These are phyloP conservation scores for Diaporthe citrichinensis DNA, from an alignment of 2,329 filamentous ascomycete genomes.

Conservation along the genomic window DNA sequence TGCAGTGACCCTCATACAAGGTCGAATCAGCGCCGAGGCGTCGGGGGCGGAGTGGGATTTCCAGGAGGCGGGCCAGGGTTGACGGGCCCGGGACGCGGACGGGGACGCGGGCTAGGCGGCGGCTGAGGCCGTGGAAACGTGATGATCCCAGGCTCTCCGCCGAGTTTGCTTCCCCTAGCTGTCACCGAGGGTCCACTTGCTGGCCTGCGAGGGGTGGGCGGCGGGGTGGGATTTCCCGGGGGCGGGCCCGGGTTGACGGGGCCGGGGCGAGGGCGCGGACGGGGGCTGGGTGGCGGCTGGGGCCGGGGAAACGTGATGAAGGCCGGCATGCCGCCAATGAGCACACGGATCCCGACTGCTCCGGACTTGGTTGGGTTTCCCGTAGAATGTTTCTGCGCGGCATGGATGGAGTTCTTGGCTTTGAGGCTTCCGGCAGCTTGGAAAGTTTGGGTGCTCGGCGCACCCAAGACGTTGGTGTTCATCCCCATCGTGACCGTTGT, in stretches of 20 bases:
- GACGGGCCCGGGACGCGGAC: slow-evolving; percentile 37
- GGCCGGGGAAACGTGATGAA: slow-evolving; percentile 31
- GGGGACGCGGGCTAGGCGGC: slow-evolving; percentile 35
- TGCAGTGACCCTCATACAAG: too few species aligned
- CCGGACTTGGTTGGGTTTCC: background rate
- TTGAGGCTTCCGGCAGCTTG: background rate
- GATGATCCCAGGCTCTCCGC: background rate
- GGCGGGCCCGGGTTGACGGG: slow-evolving; percentile 31
- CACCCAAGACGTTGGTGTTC: slow-evolving; percentile 1
- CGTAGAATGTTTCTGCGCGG: background rate
- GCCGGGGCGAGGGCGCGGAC: slow-evolving; percentile 37
- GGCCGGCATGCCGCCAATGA: slow-evolving; percentile 2
- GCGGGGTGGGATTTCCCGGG: slow-evolving; percentile 37
- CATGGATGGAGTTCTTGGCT: background rate
- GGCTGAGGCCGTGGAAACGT: slow-evolving; percentile 30
- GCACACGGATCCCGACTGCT: background rate
- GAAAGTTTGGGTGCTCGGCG: background rate
- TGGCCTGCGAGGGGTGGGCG: slow-evolving; percentile 34
- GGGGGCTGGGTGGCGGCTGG: slow-evolving; percentile 38
- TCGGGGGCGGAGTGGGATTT: slow-evolving; percentile 37
- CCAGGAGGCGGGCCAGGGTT: slow-evolving; percentile 36
- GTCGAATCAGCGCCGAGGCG: slow-evolving; percentile 26
- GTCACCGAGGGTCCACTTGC: background rate
- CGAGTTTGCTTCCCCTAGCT: background rate
- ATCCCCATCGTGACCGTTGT: slow-evolving; percentile 2